phyloP scores from a whole-genome alignment of 31 red algal genomes.

The Odonthalia washingtoniensis region DNA sequence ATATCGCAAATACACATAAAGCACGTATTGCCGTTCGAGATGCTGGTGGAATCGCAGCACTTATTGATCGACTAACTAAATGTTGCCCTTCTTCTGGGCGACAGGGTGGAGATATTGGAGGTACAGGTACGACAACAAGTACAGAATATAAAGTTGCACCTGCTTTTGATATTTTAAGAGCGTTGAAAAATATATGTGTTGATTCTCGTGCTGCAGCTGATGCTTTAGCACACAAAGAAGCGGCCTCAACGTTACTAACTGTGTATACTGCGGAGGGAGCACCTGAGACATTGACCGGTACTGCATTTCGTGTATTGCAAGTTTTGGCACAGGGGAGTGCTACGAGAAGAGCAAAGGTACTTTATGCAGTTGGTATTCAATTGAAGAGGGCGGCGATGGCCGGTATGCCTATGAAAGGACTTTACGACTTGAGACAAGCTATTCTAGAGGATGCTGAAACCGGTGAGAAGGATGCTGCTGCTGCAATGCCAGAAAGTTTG shows the following conservation, averaged over 20 bases:
- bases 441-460: slow-evolving; percentile 63
- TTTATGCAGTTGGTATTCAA: slow-evolving; percentile 73
- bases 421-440: slow-evolving; percentile 70
- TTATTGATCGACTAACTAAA: slow-evolving; percentile 49
- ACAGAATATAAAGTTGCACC: slow-evolving; percentile 60
- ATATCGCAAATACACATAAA: slow-evolving; percentile 69
- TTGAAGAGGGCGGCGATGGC: slow-evolving; percentile 63
- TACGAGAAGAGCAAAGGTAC: slow-evolving; percentile 67
- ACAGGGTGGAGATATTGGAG: no score
- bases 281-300: slow-evolving; percentile 43
- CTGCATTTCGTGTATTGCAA: slow-evolving; percentile 64
- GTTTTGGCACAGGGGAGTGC: slow-evolving; percentile 73
- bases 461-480: slow-evolving; percentile 41
- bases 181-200: slow-evolving; percentile 54
- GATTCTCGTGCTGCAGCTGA: slow-evolving; percentile 59
- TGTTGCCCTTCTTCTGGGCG: no score
- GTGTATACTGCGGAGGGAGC: slow-evolving; percentile 62
- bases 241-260: slow-evolving; percentile 40
- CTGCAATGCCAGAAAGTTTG: slow-evolving; percentile 73
- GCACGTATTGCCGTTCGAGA: slow-evolving; percentile 64
- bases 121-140: no score
- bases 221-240: slow-evolving; percentile 54
- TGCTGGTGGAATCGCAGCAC: slow-evolving; percentile 62
- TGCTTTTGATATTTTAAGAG: slow-evolving; percentile 63
- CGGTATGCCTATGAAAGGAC: slow-evolving; percentile 59